Percentiles rank a stretch among this genome's conserved stretches.
These are phyloP conservation scores for Manihot esculenta DNA, from an alignment of 441 rosid genomes.

Conservation along the genomic window DNA sequence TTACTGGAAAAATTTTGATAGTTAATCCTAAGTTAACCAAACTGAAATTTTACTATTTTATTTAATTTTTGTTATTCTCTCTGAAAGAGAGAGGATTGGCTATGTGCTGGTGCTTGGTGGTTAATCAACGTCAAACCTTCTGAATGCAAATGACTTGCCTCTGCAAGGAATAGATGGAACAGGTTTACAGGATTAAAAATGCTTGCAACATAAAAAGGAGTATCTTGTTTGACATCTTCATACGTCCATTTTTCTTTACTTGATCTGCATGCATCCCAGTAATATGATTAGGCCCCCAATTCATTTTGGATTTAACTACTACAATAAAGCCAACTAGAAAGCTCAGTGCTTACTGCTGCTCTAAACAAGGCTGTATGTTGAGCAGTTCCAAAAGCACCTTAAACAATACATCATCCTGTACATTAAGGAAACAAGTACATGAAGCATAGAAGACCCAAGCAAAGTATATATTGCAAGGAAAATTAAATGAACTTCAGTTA, in stretches of 20 bases:
- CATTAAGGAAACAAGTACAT: constrained; percentile 23
- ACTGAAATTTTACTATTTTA: neutral
- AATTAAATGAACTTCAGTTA: neutral
- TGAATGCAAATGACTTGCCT: constrained; percentile 45
- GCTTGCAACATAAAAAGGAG: constrained; percentile 40
- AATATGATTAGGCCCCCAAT: constrained; percentile 18
- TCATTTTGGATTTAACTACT: constrained; percentile 9
- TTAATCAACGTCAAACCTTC: neutral
- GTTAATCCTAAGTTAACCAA: neutral
- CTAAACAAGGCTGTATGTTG: constrained; percentile 33
- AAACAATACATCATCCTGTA: constrained; percentile 83
- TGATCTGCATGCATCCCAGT: constrained; percentile 39
- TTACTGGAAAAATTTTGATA: constrained; percentile 6
- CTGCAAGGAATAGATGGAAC: constrained; percentile 74
- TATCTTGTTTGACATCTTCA: constrained; percentile 36
- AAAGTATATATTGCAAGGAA: neutral
- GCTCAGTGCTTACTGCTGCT: constrained; percentile 46
- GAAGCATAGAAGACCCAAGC: constrained; percentile 13
- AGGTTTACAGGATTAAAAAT: constrained; percentile 66
- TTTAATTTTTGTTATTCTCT: neutral
- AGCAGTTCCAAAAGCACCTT: constrained; percentile 71
- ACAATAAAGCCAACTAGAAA: constrained; percentile 24
- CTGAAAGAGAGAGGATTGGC: neutral
- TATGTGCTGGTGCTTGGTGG: neutral
- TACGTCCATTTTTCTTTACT: constrained; percentile 29